Percentiles rank a stretch among this genome's conserved stretches.
These are phyloP conservation scores for Saturnispora zaruensis DNA, from an alignment of 805 yeast genomes.

Conservation along the genomic window DNA sequence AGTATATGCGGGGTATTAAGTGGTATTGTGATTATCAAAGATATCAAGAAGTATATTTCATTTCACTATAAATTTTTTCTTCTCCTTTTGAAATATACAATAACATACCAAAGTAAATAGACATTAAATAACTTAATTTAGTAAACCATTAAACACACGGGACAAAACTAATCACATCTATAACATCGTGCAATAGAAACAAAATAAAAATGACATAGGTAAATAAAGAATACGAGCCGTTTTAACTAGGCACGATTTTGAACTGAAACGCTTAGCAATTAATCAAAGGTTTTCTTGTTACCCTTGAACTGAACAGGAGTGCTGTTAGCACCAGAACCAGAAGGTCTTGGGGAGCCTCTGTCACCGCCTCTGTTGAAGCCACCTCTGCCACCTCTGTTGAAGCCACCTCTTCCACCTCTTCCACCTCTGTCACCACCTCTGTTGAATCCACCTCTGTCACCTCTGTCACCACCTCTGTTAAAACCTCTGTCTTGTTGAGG, in stretches of 20 bases:
- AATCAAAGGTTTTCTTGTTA: conserved; percentile 74
- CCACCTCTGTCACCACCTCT: conserved; percentile 26
- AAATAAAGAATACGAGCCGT: background rate
- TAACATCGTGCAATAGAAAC: conserved; percentile 2
- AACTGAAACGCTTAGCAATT: conserved; percentile 19
- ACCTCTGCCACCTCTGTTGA: conserved; percentile 23
- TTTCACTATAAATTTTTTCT: background rate
- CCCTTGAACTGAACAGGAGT: conserved; percentile 71
- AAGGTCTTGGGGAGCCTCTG: conserved; percentile 34
- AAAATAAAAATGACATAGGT: conserved; percentile 3
- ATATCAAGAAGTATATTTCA: background rate
- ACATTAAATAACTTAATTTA: background rate
- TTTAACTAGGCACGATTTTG: background rate
- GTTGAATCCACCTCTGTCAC: conserved; percentile 10
- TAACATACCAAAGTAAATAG: background rate
- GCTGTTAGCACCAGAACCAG: conserved; percentile 56
- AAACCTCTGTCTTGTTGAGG: conserved; percentile 24
- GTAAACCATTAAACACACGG: conserved; percentile 1
- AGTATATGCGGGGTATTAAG: background rate
- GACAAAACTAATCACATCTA: conserved; percentile 3
- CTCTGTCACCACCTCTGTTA: conserved; percentile 13
- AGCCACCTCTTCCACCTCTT: conserved; percentile 22
- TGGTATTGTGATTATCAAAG: background rate
- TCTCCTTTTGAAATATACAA: background rate
- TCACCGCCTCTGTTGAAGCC: conserved; percentile 25